Percentiles rank a stretch among this genome's conserved stretches.
Conservation (phyloP, 2,329 filamentous ascomycete genomes). For the Fusarium nygamai region DNA sequence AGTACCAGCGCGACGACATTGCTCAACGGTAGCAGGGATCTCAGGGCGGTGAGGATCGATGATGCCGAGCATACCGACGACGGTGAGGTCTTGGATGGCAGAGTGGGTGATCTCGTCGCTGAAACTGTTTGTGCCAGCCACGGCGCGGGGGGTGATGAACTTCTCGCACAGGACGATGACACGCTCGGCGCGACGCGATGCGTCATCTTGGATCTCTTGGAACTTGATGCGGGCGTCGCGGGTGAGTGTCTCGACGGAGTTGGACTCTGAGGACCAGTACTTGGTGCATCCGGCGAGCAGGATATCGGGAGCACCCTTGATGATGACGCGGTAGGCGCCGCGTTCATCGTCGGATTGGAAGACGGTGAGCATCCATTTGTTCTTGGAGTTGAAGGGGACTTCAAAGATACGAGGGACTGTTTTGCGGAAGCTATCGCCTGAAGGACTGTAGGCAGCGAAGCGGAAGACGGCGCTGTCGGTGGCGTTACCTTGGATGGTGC, state of each 20-base stretch:
- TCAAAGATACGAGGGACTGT: constrained; percentile 48
- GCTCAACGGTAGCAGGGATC: constrained; percentile 52
- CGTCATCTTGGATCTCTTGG: constrained; percentile 50
- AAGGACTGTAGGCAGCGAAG: constrained; percentile 47
- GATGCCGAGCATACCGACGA: constrained; percentile 63
- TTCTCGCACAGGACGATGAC: constrained; percentile 56
- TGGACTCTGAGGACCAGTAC: constrained; percentile 48
- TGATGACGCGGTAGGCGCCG: constrained; percentile 54
- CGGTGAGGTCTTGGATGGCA: constrained; percentile 54
- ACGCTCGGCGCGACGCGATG: constrained; percentile 55
- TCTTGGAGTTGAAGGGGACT: constrained; percentile 61
- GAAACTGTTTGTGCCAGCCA: constrained; percentile 57
- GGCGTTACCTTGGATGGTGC: constrained; percentile 54
- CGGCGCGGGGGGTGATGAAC: constrained; percentile 40
- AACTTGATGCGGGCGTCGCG: constrained; percentile 47
- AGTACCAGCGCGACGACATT: constrained; percentile 56
- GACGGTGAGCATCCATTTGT: constrained; percentile 60
- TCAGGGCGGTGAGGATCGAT: constrained; percentile 58
- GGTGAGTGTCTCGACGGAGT: constrained; percentile 49
- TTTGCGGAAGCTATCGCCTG: constrained; percentile 31
- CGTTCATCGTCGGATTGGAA: constrained; percentile 41
- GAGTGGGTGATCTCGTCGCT: constrained; percentile 58
- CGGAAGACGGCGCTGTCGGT: constrained; percentile 55
- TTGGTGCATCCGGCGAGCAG: constrained; percentile 51
- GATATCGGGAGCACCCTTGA: constrained; percentile 66